Percentiles rank a stretch among this genome's conserved stretches.
Conservation (phyloP, 768 basidiomycete genomes). For the Lactarius quietus region DNA sequence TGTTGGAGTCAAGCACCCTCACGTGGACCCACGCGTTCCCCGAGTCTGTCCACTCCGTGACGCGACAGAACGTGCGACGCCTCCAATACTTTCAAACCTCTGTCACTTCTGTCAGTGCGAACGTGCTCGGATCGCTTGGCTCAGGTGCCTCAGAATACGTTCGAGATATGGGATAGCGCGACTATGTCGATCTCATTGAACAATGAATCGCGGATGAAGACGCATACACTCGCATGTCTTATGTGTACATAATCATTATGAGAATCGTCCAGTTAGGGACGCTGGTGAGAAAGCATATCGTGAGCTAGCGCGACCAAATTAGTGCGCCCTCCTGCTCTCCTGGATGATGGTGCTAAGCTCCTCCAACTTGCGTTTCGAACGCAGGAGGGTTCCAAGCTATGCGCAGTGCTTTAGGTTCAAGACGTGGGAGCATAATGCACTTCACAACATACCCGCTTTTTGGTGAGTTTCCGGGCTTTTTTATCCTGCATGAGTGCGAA, state of each 20-base stretch:
- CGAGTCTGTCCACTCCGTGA: neutral
- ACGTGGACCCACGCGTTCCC: constrained; percentile 6
- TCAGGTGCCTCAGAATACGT: neutral
- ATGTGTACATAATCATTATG: constrained; percentile 20
- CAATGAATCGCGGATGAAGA: neutral
- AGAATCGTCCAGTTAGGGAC: neutral
- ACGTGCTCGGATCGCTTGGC: too few species aligned
- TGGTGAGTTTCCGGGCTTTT: constrained; percentile 98
- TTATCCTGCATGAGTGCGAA: constrained; percentile 64
- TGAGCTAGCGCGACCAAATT: constrained; percentile 17
- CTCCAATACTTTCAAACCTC: neutral
- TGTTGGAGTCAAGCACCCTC: constrained; percentile 2
- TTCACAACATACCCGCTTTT: constrained; percentile 84
- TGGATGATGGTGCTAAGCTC: constrained; percentile 90
- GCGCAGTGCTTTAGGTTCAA: constrained; percentile 18
- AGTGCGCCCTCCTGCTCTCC: constrained; percentile 79
- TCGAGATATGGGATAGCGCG: neutral
- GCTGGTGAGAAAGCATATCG: neutral
- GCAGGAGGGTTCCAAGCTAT: constrained; percentile 94
- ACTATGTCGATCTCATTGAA: neutral
- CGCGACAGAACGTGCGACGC: neutral
- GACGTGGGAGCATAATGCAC: neutral
- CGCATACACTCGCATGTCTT: constrained; percentile 22
- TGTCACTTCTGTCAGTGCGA: too few species aligned
- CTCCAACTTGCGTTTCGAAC: constrained; percentile 98